A percentile compares a stretch with the other conserved stretches of the same genome.
These are phyloP conservation scores for Blastocystis sp. DNA, from an alignment of 352 stramenopile genomes.

Conservation along the genomic window DNA sequence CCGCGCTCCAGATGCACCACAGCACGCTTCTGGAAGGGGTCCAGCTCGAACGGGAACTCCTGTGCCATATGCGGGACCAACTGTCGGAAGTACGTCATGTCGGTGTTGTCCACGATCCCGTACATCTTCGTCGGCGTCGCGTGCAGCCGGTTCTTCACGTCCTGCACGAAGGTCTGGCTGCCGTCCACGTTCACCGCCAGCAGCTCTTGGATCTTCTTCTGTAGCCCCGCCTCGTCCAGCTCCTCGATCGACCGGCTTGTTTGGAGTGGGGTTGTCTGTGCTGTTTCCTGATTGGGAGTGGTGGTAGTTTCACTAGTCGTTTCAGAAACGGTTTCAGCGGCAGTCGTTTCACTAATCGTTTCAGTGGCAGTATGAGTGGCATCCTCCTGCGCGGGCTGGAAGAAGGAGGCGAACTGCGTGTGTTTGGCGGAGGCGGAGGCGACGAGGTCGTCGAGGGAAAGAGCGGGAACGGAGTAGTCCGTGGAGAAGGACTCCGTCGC, in stretches of 20 bases:
- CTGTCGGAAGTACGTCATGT: conserved; percentile 49
- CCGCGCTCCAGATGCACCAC: conserved; percentile 87
- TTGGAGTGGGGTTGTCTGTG: background rate
- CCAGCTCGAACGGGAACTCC: conserved; percentile 81
- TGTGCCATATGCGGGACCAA: conserved; percentile 70
- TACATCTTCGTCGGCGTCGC: conserved; percentile 5
- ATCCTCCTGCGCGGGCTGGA: background rate
- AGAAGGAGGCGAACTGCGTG: background rate
- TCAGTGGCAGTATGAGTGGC: no score
- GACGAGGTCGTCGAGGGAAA: background rate
- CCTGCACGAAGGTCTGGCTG: conserved; percentile 16
- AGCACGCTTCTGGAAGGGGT: conserved; percentile 94
- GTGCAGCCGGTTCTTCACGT: conserved; percentile 4
- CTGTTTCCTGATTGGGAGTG: background rate
- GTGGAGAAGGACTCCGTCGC: background rate
- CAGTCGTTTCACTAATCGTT: background rate
- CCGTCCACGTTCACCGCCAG: background rate
- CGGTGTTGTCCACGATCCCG: background rate
- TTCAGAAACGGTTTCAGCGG: background rate
- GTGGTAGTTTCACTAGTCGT: background rate
- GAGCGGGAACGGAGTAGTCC: background rate
- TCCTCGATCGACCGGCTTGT: background rate
- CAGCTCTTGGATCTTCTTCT: background rate
- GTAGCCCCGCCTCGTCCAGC: background rate
- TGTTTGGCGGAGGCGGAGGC: background rate